A percentile compares a stretch with the other conserved stretches of the same genome.
phyloP scores from a whole-genome alignment of 2,329 filamentous ascomycete species.

The Dothistroma pini region DNA sequence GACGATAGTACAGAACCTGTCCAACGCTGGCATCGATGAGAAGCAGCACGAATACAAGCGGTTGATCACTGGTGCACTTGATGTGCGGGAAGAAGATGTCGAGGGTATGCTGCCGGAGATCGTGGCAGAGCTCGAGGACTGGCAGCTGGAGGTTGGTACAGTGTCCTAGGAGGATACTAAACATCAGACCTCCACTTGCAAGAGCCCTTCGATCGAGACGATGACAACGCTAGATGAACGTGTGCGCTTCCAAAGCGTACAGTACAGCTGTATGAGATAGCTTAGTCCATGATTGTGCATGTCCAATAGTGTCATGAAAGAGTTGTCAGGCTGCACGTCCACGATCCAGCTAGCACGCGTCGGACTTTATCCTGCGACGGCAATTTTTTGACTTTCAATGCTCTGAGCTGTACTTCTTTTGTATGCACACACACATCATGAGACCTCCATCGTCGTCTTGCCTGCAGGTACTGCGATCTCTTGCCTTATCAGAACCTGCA shows the following conservation, averaged over 20 bases:
- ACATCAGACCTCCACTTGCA: not conserved
- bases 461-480: slow-evolving; percentile 29
- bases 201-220: not conserved
- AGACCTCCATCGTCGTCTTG: slow-evolving; percentile 31
- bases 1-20: slow-evolving; percentile 66
- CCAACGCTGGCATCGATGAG: slow-evolving; percentile 64
- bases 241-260: not conserved
- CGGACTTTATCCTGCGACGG: too few species aligned
- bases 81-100: slow-evolving; percentile 64
- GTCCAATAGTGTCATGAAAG: not conserved
- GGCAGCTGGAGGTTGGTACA: slow-evolving; percentile 23
- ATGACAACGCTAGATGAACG: not conserved
- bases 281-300: not conserved
- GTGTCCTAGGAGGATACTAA: slow-evolving; percentile 15
- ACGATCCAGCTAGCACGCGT: too few species aligned
- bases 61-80: slow-evolving; percentile 65
- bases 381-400: not conserved
- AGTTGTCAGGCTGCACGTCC: not conserved
- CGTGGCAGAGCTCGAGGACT: slow-evolving; percentile 47
- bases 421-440: slow-evolving; percentile 19
- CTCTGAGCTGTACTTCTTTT: not conserved
- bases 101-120: slow-evolving; percentile 58
- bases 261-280: not conserved
- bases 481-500: slow-evolving; percentile 19
- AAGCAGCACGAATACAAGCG: slow-evolving; percentile 70